phyloP scores from a whole-genome alignment of 805 yeast genomes.

The Metschnikowia bowlesiae region DNA sequence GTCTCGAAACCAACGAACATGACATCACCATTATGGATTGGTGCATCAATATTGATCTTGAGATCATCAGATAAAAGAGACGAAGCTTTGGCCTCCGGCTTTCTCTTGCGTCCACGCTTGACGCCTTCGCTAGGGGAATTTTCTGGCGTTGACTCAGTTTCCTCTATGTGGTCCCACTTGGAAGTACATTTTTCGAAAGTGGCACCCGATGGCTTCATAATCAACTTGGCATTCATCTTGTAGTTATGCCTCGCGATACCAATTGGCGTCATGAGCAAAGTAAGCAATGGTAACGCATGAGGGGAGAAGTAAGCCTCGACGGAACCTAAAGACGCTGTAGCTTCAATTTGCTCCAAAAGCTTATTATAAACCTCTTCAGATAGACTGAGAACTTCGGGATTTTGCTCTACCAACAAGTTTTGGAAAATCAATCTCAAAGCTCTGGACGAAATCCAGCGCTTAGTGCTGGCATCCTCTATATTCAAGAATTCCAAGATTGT shows the following conservation, averaged over 20 bases:
- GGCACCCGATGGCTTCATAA: slow-evolving; percentile 77
- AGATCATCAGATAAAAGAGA: slow-evolving; percentile 55
- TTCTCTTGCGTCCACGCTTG: slow-evolving; percentile 48
- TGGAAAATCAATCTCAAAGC: slow-evolving; percentile 76
- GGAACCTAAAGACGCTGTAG: slow-evolving; percentile 20
- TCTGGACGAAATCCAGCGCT: slow-evolving; percentile 75
- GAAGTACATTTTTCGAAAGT: slow-evolving; percentile 14
- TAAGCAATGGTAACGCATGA: slow-evolving; percentile 58
- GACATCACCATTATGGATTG: slow-evolving; percentile 87
- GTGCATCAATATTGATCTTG: slow-evolving; percentile 85
- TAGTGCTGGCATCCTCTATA: slow-evolving; percentile 45
- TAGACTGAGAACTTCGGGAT: slow-evolving; percentile 59
- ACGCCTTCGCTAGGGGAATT: slow-evolving; percentile 14
- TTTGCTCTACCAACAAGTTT: slow-evolving; percentile 85
- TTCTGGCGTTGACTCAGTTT: slow-evolving; percentile 8
- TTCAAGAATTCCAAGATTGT: slow-evolving; percentile 74
- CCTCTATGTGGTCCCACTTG: slow-evolving; percentile 9
- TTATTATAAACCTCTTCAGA: slow-evolving; percentile 59
- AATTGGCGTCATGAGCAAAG: slow-evolving; percentile 84
- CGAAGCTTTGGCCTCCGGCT: slow-evolving; percentile 21
- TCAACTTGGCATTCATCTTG: slow-evolving; percentile 69
- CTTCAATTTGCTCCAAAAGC: slow-evolving; percentile 45
- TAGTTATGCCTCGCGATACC: slow-evolving; percentile 89
- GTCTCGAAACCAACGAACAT: slow-evolving; percentile 74
- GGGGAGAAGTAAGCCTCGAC: slow-evolving; percentile 51